phyloP scores from a whole-genome alignment of 2,329 filamentous ascomycete species.

The Penicillium palitans region DNA sequence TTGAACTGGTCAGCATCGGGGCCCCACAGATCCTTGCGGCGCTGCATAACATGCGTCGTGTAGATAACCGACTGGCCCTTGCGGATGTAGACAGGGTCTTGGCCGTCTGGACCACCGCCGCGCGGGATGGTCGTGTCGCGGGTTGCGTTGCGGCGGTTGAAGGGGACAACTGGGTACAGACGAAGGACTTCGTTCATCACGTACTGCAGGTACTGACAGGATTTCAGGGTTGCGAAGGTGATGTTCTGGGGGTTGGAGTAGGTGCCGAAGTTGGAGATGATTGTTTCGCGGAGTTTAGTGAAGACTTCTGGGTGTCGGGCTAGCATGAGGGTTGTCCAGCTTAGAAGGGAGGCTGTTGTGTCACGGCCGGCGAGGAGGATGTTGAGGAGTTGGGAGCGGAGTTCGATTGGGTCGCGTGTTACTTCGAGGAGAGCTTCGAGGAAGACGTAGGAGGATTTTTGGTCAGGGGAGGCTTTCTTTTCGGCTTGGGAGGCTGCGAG shows the following conservation, averaged over 20 bases:
- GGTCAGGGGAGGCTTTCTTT: constrained; percentile 30
- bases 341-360: constrained; percentile 51
- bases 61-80: constrained; percentile 68
- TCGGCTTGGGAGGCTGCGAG: constrained; percentile 30
- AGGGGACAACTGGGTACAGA: constrained; percentile 49
- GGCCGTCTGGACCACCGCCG: constrained; percentile 62
- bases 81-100: constrained; percentile 62
- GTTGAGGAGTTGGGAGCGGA: constrained; percentile 53
- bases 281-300: constrained; percentile 36
- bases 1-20: constrained; percentile 55
- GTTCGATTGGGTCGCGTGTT: constrained; percentile 49
- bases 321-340: constrained; percentile 48
- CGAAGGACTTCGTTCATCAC: constrained; percentile 46
- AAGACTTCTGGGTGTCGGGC: constrained; percentile 41
- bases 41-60: constrained; percentile 71
- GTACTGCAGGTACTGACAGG: constrained; percentile 41
- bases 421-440: constrained; percentile 50
- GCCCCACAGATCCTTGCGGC: constrained; percentile 56
- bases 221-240: constrained; percentile 47
- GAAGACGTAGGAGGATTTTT: constrained; percentile 48
- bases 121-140: constrained; percentile 47
- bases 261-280: constrained; percentile 43
- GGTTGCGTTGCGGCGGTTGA: constrained; percentile 45
- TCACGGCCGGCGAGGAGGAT: constrained; percentile 56
- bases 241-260: constrained; percentile 41